These are phyloP conservation scores for Candida pseudoviswanathii DNA, from an alignment of 1,139 yeast genomes.

Conservation along the genomic window DNA sequence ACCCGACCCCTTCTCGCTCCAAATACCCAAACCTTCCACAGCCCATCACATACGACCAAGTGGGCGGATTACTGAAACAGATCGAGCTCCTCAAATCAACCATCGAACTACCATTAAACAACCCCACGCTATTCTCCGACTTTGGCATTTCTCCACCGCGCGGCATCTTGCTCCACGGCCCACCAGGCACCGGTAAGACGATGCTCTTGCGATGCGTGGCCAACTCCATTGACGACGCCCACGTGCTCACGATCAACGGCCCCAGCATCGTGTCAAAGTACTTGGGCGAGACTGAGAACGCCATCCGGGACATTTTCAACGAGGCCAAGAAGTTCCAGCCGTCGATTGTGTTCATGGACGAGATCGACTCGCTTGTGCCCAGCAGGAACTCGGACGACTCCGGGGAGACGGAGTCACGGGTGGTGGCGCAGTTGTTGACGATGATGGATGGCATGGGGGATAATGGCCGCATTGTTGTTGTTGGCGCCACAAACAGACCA, in stretches of 20 bases:
- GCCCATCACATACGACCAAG: slow-evolving; percentile 46
- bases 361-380: slow-evolving; percentile 89
- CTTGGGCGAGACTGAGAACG: slow-evolving; percentile 89
- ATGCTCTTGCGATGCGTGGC: slow-evolving; percentile 86
- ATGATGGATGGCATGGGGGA: slow-evolving; percentile 89
- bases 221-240: slow-evolving; percentile 61
- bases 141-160: slow-evolving; percentile 93
- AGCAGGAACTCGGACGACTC: slow-evolving; percentile 78
- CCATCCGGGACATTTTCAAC: slow-evolving; percentile 74
- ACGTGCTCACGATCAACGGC: slow-evolving; percentile 82
- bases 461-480: slow-evolving; percentile 68
- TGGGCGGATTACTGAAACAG: slow-evolving; percentile 80
- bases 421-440: slow-evolving; percentile 84
- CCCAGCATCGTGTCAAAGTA: slow-evolving; percentile 92
- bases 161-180: slow-evolving; percentile 89
- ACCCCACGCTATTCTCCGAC: slow-evolving; percentile 73
- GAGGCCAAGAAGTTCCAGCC: slow-evolving; percentile 90
- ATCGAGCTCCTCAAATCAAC: slow-evolving; percentile 63
- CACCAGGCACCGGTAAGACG: slow-evolving; percentile 98
- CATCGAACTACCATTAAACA: slow-evolving; percentile 77
- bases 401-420: slow-evolving; percentile 86
- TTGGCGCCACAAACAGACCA: slow-evolving; percentile 82
- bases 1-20: slow-evolving; percentile 19
- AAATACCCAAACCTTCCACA: slow-evolving; percentile 47
- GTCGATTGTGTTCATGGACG: slow-evolving; percentile 84